These are phyloP conservation scores for Corchorus capsularis DNA, from an alignment of 345 rosid species.

Conservation along the genomic window DNA sequence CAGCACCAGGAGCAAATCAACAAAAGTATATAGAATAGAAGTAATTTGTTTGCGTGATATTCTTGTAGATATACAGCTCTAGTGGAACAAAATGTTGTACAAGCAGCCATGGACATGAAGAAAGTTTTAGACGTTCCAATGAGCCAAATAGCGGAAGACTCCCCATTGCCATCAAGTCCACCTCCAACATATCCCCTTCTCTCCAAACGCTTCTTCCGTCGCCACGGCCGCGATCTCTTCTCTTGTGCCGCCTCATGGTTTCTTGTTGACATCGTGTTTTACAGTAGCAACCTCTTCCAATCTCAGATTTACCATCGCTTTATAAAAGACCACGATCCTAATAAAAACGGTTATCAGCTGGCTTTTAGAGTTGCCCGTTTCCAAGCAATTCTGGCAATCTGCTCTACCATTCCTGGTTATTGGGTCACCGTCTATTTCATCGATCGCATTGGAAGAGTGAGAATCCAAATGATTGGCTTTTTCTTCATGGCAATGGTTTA, in stretches of 20 bases:
- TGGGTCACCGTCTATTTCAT: constrained; percentile 63
- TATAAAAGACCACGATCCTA: neutral
- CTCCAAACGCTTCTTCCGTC: constrained; percentile 56
- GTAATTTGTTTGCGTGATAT: neutral
- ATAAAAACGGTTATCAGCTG: constrained; percentile 36
- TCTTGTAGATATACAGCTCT: constrained; percentile 65
- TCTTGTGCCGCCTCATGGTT: constrained; percentile 64
- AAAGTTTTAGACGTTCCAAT: constrained; percentile 56
- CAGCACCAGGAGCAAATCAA: too few relatives aligned
- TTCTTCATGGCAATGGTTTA: constrained; percentile 59
- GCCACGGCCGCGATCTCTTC: constrained; percentile 71
- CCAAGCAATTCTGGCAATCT: constrained; percentile 51
- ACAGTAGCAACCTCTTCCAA: constrained; percentile 67
- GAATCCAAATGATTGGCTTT: constrained; percentile 68
- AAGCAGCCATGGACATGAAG: constrained; percentile 74
- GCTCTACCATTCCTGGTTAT: constrained; percentile 74
- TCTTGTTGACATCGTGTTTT: constrained; percentile 66
- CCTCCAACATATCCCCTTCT: constrained; percentile 46
- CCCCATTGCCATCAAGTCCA: constrained; percentile 27
- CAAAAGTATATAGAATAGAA: too few relatives aligned
- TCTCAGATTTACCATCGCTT: constrained; percentile 43
- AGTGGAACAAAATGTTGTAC: constrained; percentile 60
- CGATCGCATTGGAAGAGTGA: constrained; percentile 62
- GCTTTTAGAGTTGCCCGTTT: constrained; percentile 47
- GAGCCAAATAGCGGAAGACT: constrained; percentile 47